Percentiles rank a stretch among this genome's conserved stretches.
These are phyloP conservation scores for Suaeda aralocaspica DNA, from an alignment of 148 eudicot genomes.

Conservation along the genomic window DNA sequence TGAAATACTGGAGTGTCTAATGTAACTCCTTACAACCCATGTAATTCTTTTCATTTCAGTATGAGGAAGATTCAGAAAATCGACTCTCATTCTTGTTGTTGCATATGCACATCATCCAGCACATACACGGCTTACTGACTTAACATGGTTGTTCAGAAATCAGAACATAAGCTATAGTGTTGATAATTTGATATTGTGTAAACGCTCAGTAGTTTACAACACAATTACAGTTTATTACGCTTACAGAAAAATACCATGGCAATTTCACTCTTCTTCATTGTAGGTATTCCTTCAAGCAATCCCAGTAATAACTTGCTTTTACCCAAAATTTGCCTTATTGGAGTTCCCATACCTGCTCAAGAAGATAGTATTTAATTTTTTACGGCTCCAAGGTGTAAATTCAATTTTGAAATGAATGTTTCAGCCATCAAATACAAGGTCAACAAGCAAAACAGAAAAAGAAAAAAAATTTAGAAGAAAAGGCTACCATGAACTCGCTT, in stretches of 20 bases:
- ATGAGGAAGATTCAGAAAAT: no score
- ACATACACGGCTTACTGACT: constrained; percentile 7
- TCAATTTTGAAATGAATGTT: not conserved
- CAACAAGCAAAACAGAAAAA: not conserved
- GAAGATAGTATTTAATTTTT: constrained; percentile 8
- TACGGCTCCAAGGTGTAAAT: not conserved
- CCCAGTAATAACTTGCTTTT: constrained; percentile 95
- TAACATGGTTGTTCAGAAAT: not conserved
- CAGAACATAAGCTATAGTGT: not conserved
- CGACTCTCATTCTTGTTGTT: not conserved
- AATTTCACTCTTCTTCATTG: constrained; percentile 94
- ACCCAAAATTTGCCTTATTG: constrained; percentile 75
- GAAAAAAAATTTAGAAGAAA: not conserved
- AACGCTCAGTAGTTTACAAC: not conserved
- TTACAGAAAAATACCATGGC: constrained; percentile 57
- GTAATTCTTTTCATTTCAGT: no score
- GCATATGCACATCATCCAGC: constrained; percentile 6
- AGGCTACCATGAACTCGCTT: not conserved
- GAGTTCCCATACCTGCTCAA: constrained; percentile 72
- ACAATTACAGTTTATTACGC: not conserved
- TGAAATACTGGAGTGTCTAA: no score
- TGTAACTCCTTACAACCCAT: no score
- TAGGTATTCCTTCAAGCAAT: constrained; percentile 90
- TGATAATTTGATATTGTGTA: not conserved
- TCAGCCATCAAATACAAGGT: not conserved